A percentile compares a stretch with the other conserved stretches of the same genome.
These are phyloP conservation scores for Fusarium sp. DNA, from an alignment of 2,329 filamentous ascomycete species.

Conservation along the genomic window DNA sequence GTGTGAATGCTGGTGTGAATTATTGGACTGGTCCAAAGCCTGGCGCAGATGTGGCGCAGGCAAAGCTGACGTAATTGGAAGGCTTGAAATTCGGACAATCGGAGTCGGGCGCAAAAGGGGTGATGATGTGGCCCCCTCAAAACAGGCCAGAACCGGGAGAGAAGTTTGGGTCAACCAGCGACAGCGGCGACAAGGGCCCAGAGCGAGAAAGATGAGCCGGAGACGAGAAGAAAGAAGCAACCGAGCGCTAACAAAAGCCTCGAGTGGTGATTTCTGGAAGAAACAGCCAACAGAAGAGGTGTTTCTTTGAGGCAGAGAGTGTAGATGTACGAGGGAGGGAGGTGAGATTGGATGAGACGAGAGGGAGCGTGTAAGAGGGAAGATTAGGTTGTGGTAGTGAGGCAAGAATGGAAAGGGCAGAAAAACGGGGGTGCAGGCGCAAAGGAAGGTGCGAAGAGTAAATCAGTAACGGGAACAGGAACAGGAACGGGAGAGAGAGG, in stretches of 20 bases:
- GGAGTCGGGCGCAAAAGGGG: constrained; percentile 48
- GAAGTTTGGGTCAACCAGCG: constrained; percentile 42
- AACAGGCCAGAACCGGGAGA: constrained; percentile 46
- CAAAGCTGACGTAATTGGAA: constrained; percentile 53
- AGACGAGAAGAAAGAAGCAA: constrained; percentile 42
- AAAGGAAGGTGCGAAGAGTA: constrained; percentile 47
- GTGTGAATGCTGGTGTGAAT: constrained; percentile 32
- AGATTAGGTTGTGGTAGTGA: constrained; percentile 47
- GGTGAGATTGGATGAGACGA: constrained; percentile 39
- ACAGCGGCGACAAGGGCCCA: constrained; percentile 42
- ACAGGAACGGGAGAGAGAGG: constrained; percentile 27
- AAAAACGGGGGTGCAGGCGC: constrained; percentile 40
- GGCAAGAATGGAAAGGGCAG: constrained; percentile 40
- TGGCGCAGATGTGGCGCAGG: constrained; percentile 35
- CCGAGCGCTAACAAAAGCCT: constrained; percentile 66
- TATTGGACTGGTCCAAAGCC: constrained; percentile 14
- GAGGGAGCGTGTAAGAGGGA: constrained; percentile 48
- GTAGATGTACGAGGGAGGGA: constrained; percentile 44
- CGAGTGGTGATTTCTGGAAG: constrained; percentile 49
- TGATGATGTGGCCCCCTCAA: constrained; percentile 53
- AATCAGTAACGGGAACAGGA: constrained; percentile 32
- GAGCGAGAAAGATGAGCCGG: constrained; percentile 34
- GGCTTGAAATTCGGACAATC: constrained; percentile 44
- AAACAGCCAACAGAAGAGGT: constrained; percentile 36
- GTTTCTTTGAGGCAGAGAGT: constrained; percentile 42